These are phyloP conservation scores for Triticum turgidum DNA, from an alignment of 176 grass and related monocot genomes.

Conservation along the genomic window DNA sequence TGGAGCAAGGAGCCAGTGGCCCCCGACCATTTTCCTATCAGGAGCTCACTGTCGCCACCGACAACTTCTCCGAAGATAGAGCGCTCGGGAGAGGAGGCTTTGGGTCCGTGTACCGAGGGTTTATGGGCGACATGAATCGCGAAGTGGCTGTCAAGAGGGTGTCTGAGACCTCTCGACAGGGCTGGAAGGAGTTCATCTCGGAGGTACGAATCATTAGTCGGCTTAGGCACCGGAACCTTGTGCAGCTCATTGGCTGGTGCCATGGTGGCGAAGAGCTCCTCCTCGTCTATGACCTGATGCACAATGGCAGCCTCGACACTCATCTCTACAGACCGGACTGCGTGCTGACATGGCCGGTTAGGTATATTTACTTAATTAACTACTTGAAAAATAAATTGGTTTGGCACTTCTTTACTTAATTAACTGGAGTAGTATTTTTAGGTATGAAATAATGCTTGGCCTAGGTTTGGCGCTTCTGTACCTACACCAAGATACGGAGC, in stretches of 20 bases:
- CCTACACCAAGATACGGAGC: not conserved
- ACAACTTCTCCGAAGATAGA: not conserved
- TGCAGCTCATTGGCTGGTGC: conserved; percentile 44
- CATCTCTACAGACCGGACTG: not conserved
- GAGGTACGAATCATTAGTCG: conserved; percentile 57
- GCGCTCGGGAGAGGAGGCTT: not conserved
- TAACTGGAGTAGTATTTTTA: too few relatives aligned
- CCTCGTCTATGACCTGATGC: conserved; percentile 42
- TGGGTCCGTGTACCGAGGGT: not conserved
- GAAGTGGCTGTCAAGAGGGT: conserved; percentile 5
- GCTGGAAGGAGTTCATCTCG: conserved; percentile 38
- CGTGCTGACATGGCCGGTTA: not conserved
- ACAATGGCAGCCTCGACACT: conserved; percentile 53
- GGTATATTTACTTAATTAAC: not conserved
- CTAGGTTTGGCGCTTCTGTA: not conserved
- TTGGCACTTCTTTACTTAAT: too few relatives aligned
- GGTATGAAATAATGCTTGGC: not conserved
- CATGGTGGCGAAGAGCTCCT: conserved; percentile 8
- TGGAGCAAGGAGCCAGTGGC: accelerated
- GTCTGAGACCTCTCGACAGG: not conserved
- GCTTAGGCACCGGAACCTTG: conserved; percentile 38
- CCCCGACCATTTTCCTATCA: not conserved
- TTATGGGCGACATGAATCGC: not conserved
- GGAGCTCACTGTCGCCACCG: accelerated
- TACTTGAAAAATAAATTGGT: too few relatives aligned